Conservation (phyloP, 176 grass and related monocot species). For the Raddia guianensis region DNA sequence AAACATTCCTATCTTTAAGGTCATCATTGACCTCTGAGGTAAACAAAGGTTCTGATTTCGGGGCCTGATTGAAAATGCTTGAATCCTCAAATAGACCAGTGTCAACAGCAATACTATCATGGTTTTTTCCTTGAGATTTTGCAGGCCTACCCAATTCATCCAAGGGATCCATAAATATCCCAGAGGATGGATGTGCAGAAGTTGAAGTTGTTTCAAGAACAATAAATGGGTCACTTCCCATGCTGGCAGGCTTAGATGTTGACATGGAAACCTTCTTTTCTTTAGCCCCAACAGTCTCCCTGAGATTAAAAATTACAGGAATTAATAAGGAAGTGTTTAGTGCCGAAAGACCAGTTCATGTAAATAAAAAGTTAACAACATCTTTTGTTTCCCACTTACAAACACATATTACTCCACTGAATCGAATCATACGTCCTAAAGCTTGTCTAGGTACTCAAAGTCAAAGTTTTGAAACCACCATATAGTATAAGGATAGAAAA, state of each 20-base stretch:
- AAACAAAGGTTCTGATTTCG: constrained; percentile 62
- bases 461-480: too few relatives aligned
- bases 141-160: constrained; percentile 50
- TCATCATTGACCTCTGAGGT: constrained; percentile 49
- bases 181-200: constrained; percentile 53
- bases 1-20: constrained; percentile 46
- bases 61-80: constrained; percentile 48
- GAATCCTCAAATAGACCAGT: constrained; percentile 58
- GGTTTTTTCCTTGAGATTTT: constrained; percentile 50
- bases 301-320: constrained; percentile 43
- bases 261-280: constrained; percentile 51
- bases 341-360: too few relatives aligned
- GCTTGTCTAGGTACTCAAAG: too few relatives aligned
- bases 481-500: too few relatives aligned
- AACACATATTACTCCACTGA: too few relatives aligned
- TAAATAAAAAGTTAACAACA: not conserved
- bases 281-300: constrained; percentile 54
- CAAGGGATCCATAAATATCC: constrained; percentile 63
- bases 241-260: constrained; percentile 56
- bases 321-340: not conserved
- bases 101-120: constrained; percentile 35
- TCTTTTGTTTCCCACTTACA: too few relatives aligned
- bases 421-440: too few relatives aligned
- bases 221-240: constrained; percentile 71
- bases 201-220: constrained; percentile 75